Evolutionary conservation across 2,329 filamentous ascomycete species (phyloP).

Genomic region (Aspergillus sp.): DNA sequence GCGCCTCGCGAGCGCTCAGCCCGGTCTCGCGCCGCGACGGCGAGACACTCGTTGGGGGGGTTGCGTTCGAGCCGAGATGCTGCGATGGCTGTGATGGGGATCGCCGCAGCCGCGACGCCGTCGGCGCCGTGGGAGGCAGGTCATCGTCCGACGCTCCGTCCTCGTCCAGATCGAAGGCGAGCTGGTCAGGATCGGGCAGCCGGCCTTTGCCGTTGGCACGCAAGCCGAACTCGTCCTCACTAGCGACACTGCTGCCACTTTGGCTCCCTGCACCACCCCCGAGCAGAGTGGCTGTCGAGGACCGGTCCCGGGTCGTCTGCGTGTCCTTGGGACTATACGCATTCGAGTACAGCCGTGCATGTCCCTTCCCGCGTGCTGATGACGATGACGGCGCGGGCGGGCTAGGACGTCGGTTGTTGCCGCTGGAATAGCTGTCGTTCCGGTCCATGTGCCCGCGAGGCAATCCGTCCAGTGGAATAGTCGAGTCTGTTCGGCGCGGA

Average conservation of each 20-base stretch:
- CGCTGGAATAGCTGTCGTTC: constrained; percentile 54
- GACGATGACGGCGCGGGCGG: constrained; percentile 42
- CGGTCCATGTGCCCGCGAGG: constrained; percentile 32
- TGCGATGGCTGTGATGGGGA: constrained; percentile 35
- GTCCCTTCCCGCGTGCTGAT: constrained; percentile 33
- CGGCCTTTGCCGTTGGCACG: constrained; percentile 36
- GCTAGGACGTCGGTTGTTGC: constrained; percentile 53
- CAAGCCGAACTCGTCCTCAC: constrained; percentile 51
- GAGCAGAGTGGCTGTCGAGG: constrained; percentile 53
- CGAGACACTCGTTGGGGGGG: constrained; percentile 23
- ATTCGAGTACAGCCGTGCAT: constrained; percentile 51
- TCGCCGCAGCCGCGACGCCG: constrained; percentile 31
- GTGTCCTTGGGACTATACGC: constrained; percentile 46
- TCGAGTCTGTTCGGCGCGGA: constrained; percentile 62
- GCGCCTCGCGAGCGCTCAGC: constrained; percentile 71
- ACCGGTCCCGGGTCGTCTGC: constrained; percentile 41
- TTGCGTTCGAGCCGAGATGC: constrained; percentile 17
- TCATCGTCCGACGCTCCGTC: constrained; percentile 53
- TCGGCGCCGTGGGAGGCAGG: constrained; percentile 54
- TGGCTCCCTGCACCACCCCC: constrained; percentile 35
- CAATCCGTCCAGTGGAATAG: constrained; percentile 53
- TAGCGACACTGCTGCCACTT: constrained; percentile 43
- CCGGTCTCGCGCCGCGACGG: constrained; percentile 32
- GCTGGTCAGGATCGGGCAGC: constrained; percentile 23
- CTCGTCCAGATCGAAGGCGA: constrained; percentile 40